A percentile compares a stretch with the other conserved stretches of the same genome.
Conservation (phyloP, 2,329 filamentous ascomycete genomes). For the Ophiocordyceps sinensis region DNA sequence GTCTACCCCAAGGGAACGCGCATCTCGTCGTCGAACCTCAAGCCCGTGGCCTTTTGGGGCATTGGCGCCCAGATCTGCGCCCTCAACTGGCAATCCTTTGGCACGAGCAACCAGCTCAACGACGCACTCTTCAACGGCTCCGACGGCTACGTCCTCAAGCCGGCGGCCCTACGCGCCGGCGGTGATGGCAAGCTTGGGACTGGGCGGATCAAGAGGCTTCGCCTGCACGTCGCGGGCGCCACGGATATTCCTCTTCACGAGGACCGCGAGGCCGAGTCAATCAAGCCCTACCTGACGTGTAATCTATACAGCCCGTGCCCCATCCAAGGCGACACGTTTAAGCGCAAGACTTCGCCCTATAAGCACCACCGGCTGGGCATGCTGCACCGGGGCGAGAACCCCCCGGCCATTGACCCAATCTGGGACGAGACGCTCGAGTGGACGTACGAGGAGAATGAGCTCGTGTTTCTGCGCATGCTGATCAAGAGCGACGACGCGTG, state of each 20-base stretch:
- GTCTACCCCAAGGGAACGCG: slow-evolving; percentile 56
- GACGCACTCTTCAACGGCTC: slow-evolving; percentile 52
- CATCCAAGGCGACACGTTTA: slow-evolving; percentile 31
- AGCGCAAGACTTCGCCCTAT: slow-evolving; percentile 28
- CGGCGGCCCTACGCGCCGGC: slow-evolving; percentile 39
- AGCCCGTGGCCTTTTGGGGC: slow-evolving; percentile 49
- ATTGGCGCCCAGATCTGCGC: slow-evolving; percentile 55
- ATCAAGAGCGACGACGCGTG: slow-evolving; percentile 55
- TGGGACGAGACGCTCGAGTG: slow-evolving; percentile 55
- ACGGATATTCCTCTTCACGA: slow-evolving; percentile 42
- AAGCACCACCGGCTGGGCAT: slow-evolving; percentile 42
- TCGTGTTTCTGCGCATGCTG: slow-evolving; percentile 48
- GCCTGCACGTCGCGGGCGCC: slow-evolving; percentile 46
- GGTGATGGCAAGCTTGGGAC: slow-evolving; percentile 35
- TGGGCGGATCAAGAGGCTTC: slow-evolving; percentile 32
- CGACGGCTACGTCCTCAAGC: slow-evolving; percentile 52
- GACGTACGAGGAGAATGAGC: slow-evolving; percentile 53
- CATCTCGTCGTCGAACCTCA: slow-evolving; percentile 51
- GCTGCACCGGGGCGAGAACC: slow-evolving; percentile 42
- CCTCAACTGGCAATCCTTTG: slow-evolving; percentile 57
- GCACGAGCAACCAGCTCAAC: slow-evolving; percentile 51
- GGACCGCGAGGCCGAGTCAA: slow-evolving; percentile 33
- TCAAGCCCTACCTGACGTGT: slow-evolving; percentile 52
- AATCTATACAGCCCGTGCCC: slow-evolving; percentile 45
- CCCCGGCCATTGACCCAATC: slow-evolving; percentile 43